Conservation (phyloP, 257 asterid species). For the Apocynum venetum region DNA sequence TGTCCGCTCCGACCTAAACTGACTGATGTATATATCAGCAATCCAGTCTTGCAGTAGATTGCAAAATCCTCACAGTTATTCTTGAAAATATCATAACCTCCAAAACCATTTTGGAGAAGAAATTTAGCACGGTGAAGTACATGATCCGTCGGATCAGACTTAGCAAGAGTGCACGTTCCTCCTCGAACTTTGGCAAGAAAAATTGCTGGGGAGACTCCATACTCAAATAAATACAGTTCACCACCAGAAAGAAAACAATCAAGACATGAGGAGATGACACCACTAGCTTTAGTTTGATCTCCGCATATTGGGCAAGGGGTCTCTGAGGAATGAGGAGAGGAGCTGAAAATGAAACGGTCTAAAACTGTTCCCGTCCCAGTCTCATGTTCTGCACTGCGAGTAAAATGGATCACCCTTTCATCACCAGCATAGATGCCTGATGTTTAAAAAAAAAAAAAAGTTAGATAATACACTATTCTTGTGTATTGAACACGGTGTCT, state of each 20-base stretch:
- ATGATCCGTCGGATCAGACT: slow-evolving; percentile 55
- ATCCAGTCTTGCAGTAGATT: slow-evolving; percentile 87
- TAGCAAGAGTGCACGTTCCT: slow-evolving; percentile 79
- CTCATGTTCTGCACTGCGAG: slow-evolving; percentile 82
- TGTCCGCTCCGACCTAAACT: slow-evolving; percentile 88
- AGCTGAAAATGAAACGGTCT: slow-evolving; percentile 61
- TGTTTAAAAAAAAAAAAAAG: not conserved
- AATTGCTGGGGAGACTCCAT: slow-evolving; percentile 43
- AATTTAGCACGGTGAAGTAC: slow-evolving; percentile 67
- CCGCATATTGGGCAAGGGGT: slow-evolving; percentile 71
- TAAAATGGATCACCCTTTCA: slow-evolving; percentile 78
- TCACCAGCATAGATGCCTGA: slow-evolving; percentile 80
- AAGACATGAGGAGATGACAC: slow-evolving; percentile 86
- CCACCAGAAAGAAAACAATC: slow-evolving; percentile 77
- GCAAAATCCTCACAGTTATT: slow-evolving; percentile 94
- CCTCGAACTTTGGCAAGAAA: slow-evolving; percentile 83
- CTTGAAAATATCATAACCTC: slow-evolving; percentile 58
- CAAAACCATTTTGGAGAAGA: slow-evolving; percentile 79
- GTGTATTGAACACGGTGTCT: not conserved
- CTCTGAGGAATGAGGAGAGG: slow-evolving; percentile 57
- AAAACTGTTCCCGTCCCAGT: slow-evolving; percentile 75
- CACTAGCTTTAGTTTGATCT: slow-evolving; percentile 50
- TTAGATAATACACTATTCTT: not conserved
- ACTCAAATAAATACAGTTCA: slow-evolving; percentile 59
- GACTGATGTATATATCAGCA: slow-evolving; percentile 45